Base-by-base conservation (phyloP, 495 filamentous ascomycete genomes). In the Penicillium lividum region DNA sequence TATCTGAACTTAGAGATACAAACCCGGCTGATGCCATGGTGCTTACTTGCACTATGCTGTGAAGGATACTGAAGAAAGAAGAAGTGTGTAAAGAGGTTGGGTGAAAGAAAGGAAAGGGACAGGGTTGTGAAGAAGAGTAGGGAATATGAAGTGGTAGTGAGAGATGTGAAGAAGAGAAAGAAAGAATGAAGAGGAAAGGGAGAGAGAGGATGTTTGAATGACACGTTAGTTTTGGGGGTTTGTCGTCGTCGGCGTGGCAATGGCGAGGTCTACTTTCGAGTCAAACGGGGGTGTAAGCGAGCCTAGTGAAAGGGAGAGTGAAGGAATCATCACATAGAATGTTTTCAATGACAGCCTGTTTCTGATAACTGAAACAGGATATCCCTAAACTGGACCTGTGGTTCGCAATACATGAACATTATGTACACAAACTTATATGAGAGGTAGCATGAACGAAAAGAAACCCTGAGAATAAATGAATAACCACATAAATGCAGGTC, bases 361-460 rank as follows among this genome's bases (percentile, higher is more conserved):
- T 55, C 55, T 56, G 50, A 47, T 16, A 6, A 47, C 2, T 48
- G 47, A 49, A 49, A 54, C 36, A 49, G 34, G 34, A 53, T 49
- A 49, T 56, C 56, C 51, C 22, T 30, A 30, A 44, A 43, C 48
- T 43, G 16, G 48, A 57, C 44, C 42, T 57, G 51, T 54, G 57
- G 42, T 54, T 60, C 49, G 44, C 54, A 62, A 56, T 58, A 64
- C 54, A 64, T 60, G 58, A 60, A 57, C 58, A 69, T 69, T 69
- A 69, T 69, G 65, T 69, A 69, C 67, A 68, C 56, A 54, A 58
- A 54, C 46, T 13, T 25, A 7, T 31, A 53, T 51, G 46, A 56
- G 46, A 33, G 34, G 47, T 51, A 45, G 51, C 54, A 53, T 55
- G 27, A 46, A 47, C 15, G 28, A 51, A 27, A 53, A 44, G 7